A percentile compares a stretch with the other conserved stretches of the same genome.
Conservation (phyloP, 371 early-diverging fungal species). For the Nematocida sp. region DNA sequence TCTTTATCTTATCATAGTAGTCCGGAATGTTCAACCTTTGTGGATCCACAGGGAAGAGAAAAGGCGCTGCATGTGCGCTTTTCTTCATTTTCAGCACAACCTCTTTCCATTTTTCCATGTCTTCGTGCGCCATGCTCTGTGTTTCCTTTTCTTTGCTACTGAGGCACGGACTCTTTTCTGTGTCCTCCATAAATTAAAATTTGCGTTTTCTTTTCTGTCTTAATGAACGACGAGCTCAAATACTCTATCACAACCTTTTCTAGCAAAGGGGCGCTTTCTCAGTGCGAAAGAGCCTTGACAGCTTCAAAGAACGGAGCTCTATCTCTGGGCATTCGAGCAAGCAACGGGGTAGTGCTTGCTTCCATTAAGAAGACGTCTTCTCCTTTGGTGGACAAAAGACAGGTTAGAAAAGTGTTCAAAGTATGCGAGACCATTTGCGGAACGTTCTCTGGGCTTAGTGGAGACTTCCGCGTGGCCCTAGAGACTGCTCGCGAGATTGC, state of each 20-base stretch:
- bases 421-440: constrained; percentile 59
- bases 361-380: constrained; percentile 56
- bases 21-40: constrained; percentile 78
- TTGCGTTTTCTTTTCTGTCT: constrained; percentile 2
- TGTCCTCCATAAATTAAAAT: constrained; percentile 21
- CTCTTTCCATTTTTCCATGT: constrained; percentile 20
- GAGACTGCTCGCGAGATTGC: constrained; percentile 54
- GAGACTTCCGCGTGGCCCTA: constrained; percentile 60
- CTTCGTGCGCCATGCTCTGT: constrained; percentile 1
- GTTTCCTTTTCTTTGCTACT: not conserved
- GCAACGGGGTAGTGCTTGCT: constrained; percentile 62
- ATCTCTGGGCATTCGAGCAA: constrained; percentile 53
- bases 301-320: constrained; percentile 61
- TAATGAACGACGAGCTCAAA: constrained; percentile 61
- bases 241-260: constrained; percentile 61
- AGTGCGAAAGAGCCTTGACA: constrained; percentile 64
- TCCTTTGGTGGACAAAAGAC: constrained; percentile 49
- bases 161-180: not conserved
- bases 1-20: constrained; percentile 78
- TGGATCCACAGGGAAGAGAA: constrained; percentile 85
- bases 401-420: constrained; percentile 57
- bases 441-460: constrained; percentile 63
- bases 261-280: constrained; percentile 61
- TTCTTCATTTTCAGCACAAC: constrained; percentile 58
- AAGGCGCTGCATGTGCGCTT: constrained; percentile 67